These are phyloP conservation scores for Colletotrichum sublineola DNA, from an alignment of 2,329 filamentous ascomycete species.

Conservation along the genomic window DNA sequence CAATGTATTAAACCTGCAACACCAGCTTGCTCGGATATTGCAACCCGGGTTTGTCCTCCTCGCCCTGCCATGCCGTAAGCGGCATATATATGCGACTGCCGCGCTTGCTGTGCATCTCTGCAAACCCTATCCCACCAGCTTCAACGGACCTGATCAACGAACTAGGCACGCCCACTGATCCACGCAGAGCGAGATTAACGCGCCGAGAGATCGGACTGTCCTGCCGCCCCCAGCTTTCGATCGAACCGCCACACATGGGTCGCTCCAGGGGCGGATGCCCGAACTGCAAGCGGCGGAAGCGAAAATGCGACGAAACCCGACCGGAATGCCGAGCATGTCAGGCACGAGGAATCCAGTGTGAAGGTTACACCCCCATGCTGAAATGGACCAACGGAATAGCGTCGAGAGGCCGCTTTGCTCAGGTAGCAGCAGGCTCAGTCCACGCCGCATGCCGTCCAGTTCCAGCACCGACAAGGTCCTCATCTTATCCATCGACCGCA, in stretches of 20 bases:
- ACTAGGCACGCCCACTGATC: background rate
- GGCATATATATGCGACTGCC: conserved; percentile 39
- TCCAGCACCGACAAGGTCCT: background rate
- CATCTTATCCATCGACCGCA: conserved; percentile 1
- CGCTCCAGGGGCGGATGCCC: conserved; percentile 41
- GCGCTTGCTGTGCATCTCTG: conserved; percentile 21
- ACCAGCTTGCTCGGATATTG: background rate
- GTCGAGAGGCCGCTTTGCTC: conserved; percentile 39
- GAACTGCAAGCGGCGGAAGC: conserved; percentile 42
- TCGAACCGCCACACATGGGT: conserved; percentile 22
- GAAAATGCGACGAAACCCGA: conserved; percentile 43
- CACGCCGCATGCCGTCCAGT: background rate
- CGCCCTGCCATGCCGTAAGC: conserved; percentile 22
- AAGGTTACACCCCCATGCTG: conserved; percentile 40
- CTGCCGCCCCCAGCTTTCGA: too few species aligned
- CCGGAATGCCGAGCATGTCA: conserved; percentile 40
- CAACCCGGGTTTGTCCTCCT: background rate
- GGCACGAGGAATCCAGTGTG: conserved; percentile 37
- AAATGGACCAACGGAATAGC: conserved; percentile 42
- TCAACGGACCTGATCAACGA: background rate
- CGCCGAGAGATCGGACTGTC: too few species aligned
- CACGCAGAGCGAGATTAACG: background rate
- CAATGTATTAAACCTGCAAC: conserved; percentile 13
- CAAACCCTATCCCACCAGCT: background rate
- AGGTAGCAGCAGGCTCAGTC: conserved; percentile 31